phyloP scores from a whole-genome alignment of 2,329 filamentous ascomycete genomes.

The Verruconis gallopava region DNA sequence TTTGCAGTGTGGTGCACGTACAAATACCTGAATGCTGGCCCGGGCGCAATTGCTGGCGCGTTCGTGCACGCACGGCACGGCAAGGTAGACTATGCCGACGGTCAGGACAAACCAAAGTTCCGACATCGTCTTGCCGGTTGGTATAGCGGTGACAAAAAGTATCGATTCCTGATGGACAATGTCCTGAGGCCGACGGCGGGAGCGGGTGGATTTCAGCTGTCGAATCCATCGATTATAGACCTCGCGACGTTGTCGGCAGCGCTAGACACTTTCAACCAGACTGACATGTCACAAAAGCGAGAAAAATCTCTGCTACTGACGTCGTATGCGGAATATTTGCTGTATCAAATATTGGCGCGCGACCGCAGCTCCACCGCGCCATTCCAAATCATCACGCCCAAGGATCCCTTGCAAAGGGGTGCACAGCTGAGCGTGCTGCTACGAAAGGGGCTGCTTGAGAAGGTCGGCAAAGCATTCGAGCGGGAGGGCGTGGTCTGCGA shows the following conservation, averaged over 20 bases:
- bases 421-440: constrained; percentile 58
- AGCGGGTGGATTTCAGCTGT: constrained; percentile 57
- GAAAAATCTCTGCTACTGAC: constrained; percentile 54
- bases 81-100: constrained; percentile 22
- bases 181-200: constrained; percentile 54
- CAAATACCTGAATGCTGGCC: constrained; percentile 12
- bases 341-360: constrained; percentile 24
- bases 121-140: constrained; percentile 53
- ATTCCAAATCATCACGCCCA: constrained; percentile 46
- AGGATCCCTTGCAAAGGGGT: constrained; percentile 47
- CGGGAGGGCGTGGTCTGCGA: constrained; percentile 10
- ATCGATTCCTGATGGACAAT: constrained; percentile 64
- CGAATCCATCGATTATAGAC: constrained; percentile 58
- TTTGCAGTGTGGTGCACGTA: constrained; percentile 13
- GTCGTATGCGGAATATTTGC: constrained; percentile 52
- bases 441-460: constrained; percentile 9
- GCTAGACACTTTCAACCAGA: constrained; percentile 51
- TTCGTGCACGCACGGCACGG: constrained; percentile 12
- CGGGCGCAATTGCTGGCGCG: constrained; percentile 9
- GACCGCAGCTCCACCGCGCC: constrained; percentile 12
- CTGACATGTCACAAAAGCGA: constrained; percentile 48
- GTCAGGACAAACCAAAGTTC: constrained; percentile 26
- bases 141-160: constrained; percentile 59
- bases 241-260: constrained; percentile 51
- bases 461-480: constrained; percentile 5